Conservation (phyloP, 2,329 filamentous ascomycete species). For the Colletotrichum sp. region DNA sequence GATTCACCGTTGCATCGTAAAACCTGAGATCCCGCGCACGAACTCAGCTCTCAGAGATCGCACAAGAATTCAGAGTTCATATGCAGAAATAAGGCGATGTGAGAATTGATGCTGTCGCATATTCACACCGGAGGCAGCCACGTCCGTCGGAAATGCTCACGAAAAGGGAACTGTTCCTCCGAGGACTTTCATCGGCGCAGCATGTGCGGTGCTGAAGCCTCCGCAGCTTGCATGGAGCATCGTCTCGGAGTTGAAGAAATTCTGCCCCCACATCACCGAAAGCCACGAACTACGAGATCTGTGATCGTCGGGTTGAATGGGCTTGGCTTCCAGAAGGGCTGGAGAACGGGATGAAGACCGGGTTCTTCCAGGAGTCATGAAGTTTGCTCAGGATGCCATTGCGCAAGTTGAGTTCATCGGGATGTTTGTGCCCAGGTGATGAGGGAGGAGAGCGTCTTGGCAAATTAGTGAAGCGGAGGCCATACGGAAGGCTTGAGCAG, state of each 20-base stretch:
- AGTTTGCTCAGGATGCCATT: not conserved
- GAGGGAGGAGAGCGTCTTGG: not conserved
- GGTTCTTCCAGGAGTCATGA: not conserved
- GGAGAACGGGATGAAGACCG: not conserved
- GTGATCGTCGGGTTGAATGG: not conserved
- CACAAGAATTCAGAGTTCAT: not conserved
- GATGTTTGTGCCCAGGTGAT: not conserved
- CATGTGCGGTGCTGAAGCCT: not conserved
- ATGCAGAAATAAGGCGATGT: not conserved
- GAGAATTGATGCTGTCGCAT: not conserved
- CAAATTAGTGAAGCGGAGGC: not conserved
- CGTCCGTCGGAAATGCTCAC: not conserved
- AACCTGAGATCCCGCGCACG: not conserved
- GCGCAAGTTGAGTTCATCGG: not conserved
- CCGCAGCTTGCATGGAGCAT: not conserved
- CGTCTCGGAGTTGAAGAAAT: not conserved
- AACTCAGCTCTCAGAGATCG: not conserved
- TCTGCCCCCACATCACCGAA: not conserved
- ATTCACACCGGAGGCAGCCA: not conserved
- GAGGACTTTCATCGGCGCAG: not conserved
- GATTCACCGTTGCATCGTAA: not conserved
- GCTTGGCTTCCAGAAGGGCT: not conserved
- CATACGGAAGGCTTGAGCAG: not conserved
- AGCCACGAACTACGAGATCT: not conserved
- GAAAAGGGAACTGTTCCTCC: not conserved